phyloP scores from a whole-genome alignment of 2,329 filamentous ascomycete genomes.

The Monosporascus ibericus region DNA sequence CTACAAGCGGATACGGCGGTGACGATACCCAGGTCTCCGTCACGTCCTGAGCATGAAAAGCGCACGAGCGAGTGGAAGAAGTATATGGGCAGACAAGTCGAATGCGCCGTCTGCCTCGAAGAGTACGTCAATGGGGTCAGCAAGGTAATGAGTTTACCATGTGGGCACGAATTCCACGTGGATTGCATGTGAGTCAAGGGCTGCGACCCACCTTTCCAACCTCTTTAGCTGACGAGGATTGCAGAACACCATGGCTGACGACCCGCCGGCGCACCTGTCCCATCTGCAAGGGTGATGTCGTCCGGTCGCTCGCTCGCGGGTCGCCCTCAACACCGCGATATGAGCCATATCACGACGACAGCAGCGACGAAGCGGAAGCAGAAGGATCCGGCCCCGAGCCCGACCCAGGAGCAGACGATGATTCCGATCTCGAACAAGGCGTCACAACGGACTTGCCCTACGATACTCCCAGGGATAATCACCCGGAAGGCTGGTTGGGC shows the following conservation, averaged over 20 bases:
- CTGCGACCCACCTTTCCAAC: not conserved
- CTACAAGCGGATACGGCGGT: conserved; percentile 37
- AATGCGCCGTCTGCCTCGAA: conserved; percentile 94
- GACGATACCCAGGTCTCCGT: conserved; percentile 29
- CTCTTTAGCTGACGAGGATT: conserved; percentile 17
- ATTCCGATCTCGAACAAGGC: not conserved
- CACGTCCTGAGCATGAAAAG: conserved; percentile 43
- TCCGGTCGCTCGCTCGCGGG: conserved; percentile 57
- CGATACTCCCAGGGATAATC: conserved; percentile 21
- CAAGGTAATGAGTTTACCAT: conserved; percentile 92
- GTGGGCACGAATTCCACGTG: conserved; percentile 94
- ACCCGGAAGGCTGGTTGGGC: not conserved
- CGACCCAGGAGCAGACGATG: conserved; percentile 3
- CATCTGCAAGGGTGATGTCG: conserved; percentile 97
- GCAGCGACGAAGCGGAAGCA: conserved; percentile 36
- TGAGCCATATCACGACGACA: conserved; percentile 49
- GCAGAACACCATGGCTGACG: conserved; percentile 90
- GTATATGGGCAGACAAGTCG: conserved; percentile 64
- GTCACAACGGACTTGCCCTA: conserved; percentile 11
- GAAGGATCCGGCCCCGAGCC: conserved; percentile 16
- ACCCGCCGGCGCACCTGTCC: conserved; percentile 94
- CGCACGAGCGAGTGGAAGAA: conserved; percentile 55
- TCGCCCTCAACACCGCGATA: conserved; percentile 46
- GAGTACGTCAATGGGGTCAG: conserved; percentile 95
- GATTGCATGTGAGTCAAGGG: conserved; percentile 85